A percentile compares a stretch with the other conserved stretches of the same genome.
phyloP scores from a whole-genome alignment of 139 green algal genomes.

The Micractinium sp. region DNA sequence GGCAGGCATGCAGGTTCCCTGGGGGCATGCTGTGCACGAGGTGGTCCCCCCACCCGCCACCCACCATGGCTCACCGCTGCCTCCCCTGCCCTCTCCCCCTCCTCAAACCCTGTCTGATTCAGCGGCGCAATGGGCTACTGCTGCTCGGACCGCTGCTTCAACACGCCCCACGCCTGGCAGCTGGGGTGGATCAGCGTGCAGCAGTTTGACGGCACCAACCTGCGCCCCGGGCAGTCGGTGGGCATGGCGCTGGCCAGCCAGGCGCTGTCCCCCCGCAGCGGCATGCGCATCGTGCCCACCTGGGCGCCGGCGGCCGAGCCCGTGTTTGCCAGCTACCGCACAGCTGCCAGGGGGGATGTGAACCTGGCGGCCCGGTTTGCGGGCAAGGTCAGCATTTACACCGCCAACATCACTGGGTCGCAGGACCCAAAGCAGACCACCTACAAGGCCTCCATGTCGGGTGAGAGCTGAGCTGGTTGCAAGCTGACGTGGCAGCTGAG shows the following conservation, averaged over 20 bases:
- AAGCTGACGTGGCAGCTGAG: too few relatives aligned
- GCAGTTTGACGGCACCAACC: constrained; percentile 19
- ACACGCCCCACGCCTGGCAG: constrained; percentile 50
- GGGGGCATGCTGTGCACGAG: too few relatives aligned
- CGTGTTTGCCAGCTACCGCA: constrained; percentile 19
- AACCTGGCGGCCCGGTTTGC: neutral
- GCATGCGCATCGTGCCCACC: constrained; percentile 19
- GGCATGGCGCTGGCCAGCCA: neutral
- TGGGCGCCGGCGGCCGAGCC: neutral
- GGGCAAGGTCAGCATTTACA: too few relatives aligned
- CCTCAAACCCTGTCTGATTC: neutral
- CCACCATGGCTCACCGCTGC: neutral
- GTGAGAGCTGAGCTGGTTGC: neutral
- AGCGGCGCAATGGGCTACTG: constrained; percentile 36
- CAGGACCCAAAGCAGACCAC: constrained; percentile 20
- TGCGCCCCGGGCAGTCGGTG: neutral
- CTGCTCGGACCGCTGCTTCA: constrained; percentile 44
- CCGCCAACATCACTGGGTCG: constrained; percentile 2
- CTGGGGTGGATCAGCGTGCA: constrained; percentile 40
- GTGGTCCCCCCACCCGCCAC: too few relatives aligned
- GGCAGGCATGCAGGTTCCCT: too few relatives aligned
- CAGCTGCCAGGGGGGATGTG: constrained; percentile 14
- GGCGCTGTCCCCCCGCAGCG: neutral
- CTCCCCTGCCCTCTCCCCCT: too few relatives aligned
- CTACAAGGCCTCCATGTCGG: neutral